Evolutionary conservation across 768 basidiomycete species (phyloP).

Genomic region (Lactifluus pinguis): DNA sequence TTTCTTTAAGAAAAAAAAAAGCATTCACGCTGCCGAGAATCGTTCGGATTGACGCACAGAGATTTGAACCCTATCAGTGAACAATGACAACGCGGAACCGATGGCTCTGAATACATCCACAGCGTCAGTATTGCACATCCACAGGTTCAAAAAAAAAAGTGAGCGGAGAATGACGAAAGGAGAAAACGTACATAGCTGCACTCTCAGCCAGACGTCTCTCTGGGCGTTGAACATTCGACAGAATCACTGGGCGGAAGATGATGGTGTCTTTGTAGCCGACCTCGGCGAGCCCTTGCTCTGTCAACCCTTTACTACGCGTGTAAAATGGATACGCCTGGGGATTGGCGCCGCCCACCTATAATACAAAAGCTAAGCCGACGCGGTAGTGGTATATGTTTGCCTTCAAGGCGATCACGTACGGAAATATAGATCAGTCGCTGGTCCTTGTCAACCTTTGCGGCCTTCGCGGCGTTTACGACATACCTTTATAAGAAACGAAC

Average conservation of each 20-base stretch:
- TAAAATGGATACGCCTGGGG: conserved; percentile 45
- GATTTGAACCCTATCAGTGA: conserved; percentile 1
- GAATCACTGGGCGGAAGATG: conserved; percentile 53
- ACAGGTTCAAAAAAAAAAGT: neutral
- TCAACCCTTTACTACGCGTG: conserved; percentile 58
- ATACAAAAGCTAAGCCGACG: neutral
- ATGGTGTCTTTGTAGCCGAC: conserved; percentile 67
- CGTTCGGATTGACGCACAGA: neutral
- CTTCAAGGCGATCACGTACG: conserved; percentile 28
- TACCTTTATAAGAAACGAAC: conserved; percentile 35
- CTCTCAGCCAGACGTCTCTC: neutral
- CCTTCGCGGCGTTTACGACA: conserved; percentile 63
- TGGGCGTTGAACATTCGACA: conserved; percentile 23
- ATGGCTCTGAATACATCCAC: neutral
- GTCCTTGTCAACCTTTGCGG: conserved; percentile 35
- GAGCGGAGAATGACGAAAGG: too few species aligned
- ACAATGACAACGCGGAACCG: neutral
- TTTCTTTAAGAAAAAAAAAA: neutral
- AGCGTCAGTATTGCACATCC: neutral
- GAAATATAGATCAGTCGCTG: conserved; percentile 69
- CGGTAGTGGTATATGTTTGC: conserved; percentile 15
- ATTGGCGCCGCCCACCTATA: conserved; percentile 41
- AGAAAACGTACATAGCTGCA: neutral
- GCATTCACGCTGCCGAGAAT: neutral
- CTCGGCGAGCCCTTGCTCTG: conserved; percentile 56